Evolutionary conservation across 2,329 filamentous ascomycete species (phyloP).

Genomic region (Exophiala mesophila): DNA sequence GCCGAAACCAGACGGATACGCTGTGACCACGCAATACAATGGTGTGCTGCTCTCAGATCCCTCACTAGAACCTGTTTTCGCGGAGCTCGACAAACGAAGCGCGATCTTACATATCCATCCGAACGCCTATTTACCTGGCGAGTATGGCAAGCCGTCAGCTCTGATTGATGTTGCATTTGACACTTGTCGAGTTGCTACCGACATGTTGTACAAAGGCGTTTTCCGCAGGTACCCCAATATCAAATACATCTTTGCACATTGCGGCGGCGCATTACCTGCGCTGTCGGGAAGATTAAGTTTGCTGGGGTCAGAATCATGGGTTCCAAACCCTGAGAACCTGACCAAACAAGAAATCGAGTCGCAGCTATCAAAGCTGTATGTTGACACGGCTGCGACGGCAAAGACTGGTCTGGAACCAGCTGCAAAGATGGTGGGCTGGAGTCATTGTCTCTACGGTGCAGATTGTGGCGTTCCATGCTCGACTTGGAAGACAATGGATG

Average conservation of each 20-base stretch:
- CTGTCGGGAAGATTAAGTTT: not conserved
- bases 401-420: conserved; percentile 1
- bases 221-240: conserved; percentile 2
- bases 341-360: not conserved
- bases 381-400: conserved; percentile 3
- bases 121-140: conserved; percentile 1
- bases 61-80: not conserved
- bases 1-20: conserved; percentile 5
- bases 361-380: conserved; percentile 2
- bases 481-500: conserved; percentile 3
- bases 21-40: conserved; percentile 3
- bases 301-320: not conserved
- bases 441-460: conserved; percentile 1
- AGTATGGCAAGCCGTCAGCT: conserved; percentile 2
- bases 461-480: conserved; percentile 7
- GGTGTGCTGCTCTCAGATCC: conserved; percentile 1
- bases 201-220: conserved; percentile 5
- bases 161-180: conserved; percentile 8
- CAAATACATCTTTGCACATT: conserved; percentile 7
- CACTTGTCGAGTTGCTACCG: conserved; percentile 2
- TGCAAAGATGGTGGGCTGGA: conserved; percentile 1
- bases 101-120: not conserved
- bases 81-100: not conserved
- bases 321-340: not conserved
- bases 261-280: not conserved